Base-by-base conservation (phyloP, 148 eudicot genomes). In the Polygonum aviculare region DNA sequence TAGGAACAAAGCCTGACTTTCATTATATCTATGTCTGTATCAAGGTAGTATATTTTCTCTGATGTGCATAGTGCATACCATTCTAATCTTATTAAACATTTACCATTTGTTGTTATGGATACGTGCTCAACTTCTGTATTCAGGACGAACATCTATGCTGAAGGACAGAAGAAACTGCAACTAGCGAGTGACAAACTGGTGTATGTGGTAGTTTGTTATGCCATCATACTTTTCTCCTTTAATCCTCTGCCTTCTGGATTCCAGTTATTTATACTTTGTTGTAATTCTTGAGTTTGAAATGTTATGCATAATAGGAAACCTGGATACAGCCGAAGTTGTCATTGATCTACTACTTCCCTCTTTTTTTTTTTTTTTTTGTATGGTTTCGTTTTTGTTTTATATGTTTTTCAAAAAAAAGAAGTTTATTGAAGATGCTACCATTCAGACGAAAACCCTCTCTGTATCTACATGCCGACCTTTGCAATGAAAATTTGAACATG, bases 11-110 rank as follows among this genome's bases (percentile, higher is more conserved):
- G 40, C 77, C 87, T 2, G 89, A 93, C 47, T 86, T 91, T 69
- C 98, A 93, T 81, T 93, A 91, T 77, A 90, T 93, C 47, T 93
- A 93, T 77, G 91, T 91, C 21, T 93, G 98, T 78, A 83, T 77
- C 44, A 90, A 87, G 93, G 98, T 91, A 54, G 60, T 54, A 54
- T 54, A 54, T 54, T 10, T 18, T 54, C 22, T 54, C 60, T 54
- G 60, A 54, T n/a, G 60, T 5, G 26, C 60, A 54, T 52, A 52
- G 60, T 5, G 26, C 60, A 54, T 52, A 52, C 7, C 7, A 52
- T 16, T 18, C 57, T n/a, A 16, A 16, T 52, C 57, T 52, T 7
- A 52, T 54, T n/a, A 1, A n/a, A 54, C 21, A 0, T 54, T 54
- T n/a, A 19, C 60, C 60, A n/a, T 54, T 54, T 9, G 9, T 54